Conservation (phyloP, 1,284 basidiomycete genomes). For the Meripilus lineatus region DNA sequence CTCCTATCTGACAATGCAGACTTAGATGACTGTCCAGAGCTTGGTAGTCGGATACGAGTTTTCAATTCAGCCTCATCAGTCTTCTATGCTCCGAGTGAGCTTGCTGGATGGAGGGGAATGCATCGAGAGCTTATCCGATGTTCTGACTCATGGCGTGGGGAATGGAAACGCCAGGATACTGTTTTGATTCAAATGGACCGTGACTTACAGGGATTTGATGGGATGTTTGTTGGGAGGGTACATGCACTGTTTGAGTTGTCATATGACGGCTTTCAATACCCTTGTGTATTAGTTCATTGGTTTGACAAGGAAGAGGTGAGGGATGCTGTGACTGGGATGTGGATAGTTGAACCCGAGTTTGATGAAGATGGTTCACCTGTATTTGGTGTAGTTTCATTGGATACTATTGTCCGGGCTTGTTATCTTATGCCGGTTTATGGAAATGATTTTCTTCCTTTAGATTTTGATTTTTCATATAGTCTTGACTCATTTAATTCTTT, state of each 20-base stretch:
- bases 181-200: too few relatives aligned
- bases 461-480: too few relatives aligned
- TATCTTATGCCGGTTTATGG: constrained; percentile 8
- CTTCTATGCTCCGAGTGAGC: not conserved
- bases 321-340: constrained; percentile 8
- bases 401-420: not conserved
- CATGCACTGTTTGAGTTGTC: constrained; percentile 20
- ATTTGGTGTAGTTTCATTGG: not conserved
- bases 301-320: not conserved
- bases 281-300: constrained; percentile 10
- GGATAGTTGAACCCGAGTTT: constrained; percentile 9
- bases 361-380: not conserved
- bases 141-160: constrained; percentile 13
- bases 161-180: too few relatives aligned
- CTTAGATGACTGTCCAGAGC: not conserved
- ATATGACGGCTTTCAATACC: constrained; percentile 7
- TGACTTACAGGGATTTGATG: too few relatives aligned
- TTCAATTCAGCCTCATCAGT: not conserved
- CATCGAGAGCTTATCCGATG: too few relatives aligned
- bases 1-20: not conserved
- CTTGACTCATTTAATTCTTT: too few relatives aligned
- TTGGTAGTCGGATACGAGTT: not conserved
- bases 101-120: constrained; percentile 20
- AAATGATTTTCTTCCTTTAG: not conserved
- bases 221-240: constrained; percentile 13